Conservation (phyloP, 129 eudicot genomes). For the Escallonia rubra region DNA sequence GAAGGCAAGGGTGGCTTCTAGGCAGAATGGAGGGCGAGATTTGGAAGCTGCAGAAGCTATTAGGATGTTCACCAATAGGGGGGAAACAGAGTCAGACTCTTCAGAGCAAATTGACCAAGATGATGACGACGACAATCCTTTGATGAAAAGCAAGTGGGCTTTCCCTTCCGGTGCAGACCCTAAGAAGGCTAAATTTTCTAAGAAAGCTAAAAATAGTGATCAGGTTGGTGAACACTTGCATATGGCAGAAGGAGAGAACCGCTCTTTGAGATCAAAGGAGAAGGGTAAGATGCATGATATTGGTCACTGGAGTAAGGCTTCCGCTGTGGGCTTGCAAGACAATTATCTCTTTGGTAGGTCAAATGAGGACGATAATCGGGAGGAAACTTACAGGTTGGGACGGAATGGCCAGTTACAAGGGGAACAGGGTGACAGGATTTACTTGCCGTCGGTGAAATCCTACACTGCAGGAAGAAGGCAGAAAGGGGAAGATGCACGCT, state of each 20-base stretch:
- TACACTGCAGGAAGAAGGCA: slow-evolving; percentile 38
- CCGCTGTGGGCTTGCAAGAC: slow-evolving; percentile 17
- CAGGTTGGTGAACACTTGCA: slow-evolving; percentile 22
- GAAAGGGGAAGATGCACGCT: slow-evolving; percentile 45
- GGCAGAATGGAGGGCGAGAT: slow-evolving; percentile 50
- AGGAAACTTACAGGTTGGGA: slow-evolving; percentile 23
- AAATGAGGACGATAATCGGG: slow-evolving; percentile 26
- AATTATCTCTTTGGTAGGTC: slow-evolving; percentile 18
- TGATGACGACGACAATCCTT: slow-evolving; percentile 69
- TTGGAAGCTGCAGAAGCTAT: slow-evolving; percentile 38
- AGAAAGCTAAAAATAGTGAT: slow-evolving; percentile 31
- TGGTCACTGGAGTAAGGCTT: slow-evolving; percentile 20
- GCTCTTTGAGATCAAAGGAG: slow-evolving; percentile 27
- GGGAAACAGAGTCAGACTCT: slow-evolving; percentile 92
- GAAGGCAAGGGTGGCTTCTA: slow-evolving; percentile 30
- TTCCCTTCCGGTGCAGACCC: slow-evolving; percentile 41
- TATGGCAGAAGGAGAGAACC: slow-evolving; percentile 22
- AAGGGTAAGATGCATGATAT: slow-evolving; percentile 52
- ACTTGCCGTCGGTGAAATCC: slow-evolving; percentile 30
- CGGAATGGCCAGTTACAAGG: slow-evolving; percentile 43
- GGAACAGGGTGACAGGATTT: slow-evolving; percentile 31
- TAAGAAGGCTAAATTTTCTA: slow-evolving; percentile 41
- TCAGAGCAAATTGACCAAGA: slow-evolving; percentile 54
- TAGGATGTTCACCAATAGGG: slow-evolving; percentile 43
- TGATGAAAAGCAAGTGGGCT: slow-evolving; percentile 95